phyloP scores from a whole-genome alignment of 225 moss, liverwort and hornwort species.

The Takakia lepidozioides region DNA sequence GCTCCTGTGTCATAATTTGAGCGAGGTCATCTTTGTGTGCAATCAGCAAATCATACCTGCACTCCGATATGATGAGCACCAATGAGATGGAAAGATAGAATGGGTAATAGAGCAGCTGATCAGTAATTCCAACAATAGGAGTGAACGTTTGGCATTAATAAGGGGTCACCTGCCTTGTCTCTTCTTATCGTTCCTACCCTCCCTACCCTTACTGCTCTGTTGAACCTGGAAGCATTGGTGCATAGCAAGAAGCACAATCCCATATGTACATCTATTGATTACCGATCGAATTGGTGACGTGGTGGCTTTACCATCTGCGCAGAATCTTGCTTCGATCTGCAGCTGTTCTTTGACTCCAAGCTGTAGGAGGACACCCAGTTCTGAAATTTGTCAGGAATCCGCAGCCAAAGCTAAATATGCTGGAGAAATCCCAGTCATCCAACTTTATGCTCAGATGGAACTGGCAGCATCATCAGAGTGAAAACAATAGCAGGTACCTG shows the following conservation, averaged over 20 bases:
- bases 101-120: too few relatives aligned
- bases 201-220: too few relatives aligned
- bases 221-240: neutral
- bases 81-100: neutral
- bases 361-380: too few relatives aligned
- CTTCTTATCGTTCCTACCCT: neutral
- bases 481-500: constrained; percentile 20
- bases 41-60: constrained; percentile 83
- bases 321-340: constrained; percentile 75
- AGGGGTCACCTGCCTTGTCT: neutral
- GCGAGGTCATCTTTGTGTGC: constrained; percentile 79
- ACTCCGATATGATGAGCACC: neutral
- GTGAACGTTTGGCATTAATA: too few relatives aligned
- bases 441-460: too few relatives aligned
- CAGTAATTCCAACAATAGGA: too few relatives aligned
- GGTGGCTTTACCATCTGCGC: constrained; percentile 67
- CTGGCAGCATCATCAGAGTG: neutral
- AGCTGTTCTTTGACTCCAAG: constrained; percentile 80
- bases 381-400: too few relatives aligned
- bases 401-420: too few relatives aligned
- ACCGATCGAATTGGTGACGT: too few relatives aligned
- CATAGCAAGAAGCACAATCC: neutral
- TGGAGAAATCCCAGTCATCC: too few relatives aligned
- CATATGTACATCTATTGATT: neutral
- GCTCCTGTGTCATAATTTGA: constrained; percentile 84